These are phyloP conservation scores for Dichotomopilus funicola DNA, from an alignment of 2,329 filamentous ascomycete genomes.

Conservation along the genomic window DNA sequence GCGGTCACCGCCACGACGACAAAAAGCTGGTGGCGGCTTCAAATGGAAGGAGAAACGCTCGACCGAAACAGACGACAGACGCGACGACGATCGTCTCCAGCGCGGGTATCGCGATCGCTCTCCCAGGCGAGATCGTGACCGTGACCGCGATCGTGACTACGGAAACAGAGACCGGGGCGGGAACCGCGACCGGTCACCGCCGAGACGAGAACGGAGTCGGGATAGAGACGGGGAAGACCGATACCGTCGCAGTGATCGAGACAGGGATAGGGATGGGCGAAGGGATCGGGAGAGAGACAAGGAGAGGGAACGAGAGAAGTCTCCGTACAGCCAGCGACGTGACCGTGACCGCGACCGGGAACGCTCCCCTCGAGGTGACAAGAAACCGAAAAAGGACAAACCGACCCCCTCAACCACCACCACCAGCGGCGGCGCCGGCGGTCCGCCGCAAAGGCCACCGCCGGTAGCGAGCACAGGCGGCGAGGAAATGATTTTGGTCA, in stretches of 20 bases:
- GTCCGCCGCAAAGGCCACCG: conserved; percentile 1
- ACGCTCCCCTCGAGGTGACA: conserved; percentile 25
- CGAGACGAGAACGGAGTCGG: conserved; percentile 26
- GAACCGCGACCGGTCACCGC: conserved; percentile 14
- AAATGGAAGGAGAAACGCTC: conserved; percentile 28
- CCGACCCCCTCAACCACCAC: conserved; percentile 26
- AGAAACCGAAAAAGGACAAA: conserved; percentile 3
- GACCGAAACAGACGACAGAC: conserved; percentile 17
- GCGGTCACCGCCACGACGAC: conserved; percentile 20
- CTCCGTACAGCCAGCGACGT: too few species aligned
- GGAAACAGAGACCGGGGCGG: conserved; percentile 30
- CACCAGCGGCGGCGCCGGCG: conserved; percentile 21
- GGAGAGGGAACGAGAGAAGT: conserved; percentile 10
- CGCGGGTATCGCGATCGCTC: conserved; percentile 27
- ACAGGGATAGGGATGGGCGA: conserved; percentile 23
- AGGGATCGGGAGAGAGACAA: conserved; percentile 23
- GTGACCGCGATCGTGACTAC: conserved; percentile 17
- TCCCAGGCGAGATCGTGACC: conserved; percentile 15
- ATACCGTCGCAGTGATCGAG: conserved; percentile 6
- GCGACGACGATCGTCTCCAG: conserved; percentile 20
- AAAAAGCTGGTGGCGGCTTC: conserved; percentile 22
- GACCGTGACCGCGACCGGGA: conserved; percentile 26
- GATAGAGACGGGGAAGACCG: conserved; percentile 22
- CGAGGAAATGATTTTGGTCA: conserved; percentile 88
- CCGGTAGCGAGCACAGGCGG: conserved; percentile 16